Base-by-base conservation (phyloP, 495 filamentous ascomycete species). In the Lophiotrema nucula region DNA sequence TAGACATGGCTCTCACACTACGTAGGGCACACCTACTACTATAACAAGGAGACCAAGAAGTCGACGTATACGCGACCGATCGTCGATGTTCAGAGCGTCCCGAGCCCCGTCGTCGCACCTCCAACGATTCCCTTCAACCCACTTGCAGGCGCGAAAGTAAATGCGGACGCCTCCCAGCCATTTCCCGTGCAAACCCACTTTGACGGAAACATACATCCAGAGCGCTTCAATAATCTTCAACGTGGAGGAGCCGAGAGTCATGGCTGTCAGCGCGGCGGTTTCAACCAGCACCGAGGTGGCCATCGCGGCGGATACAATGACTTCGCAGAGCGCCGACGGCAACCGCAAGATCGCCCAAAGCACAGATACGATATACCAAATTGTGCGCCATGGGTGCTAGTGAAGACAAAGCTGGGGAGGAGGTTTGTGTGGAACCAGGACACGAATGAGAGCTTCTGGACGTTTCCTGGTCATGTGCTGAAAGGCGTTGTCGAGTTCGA, bases 401-500 rank as follows among this genome's bases (percentile, higher is more conserved):
- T 98, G 24, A 88, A 88, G 65, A 98, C 93, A 4, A 96, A 89
- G 65, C 78, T 89, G 62, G 88, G 88, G 18, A 80, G 95, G 47
- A 78, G 90, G 47, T 98, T 98, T 70, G 90, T 90, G 2, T 86
- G 95, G 72, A 96, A 97, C 63, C 74, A 81, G 0, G 79, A 82
- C 44, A 91, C 87, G 43, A 87, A 90, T 24, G 83, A 89, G 60
- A 97, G 92, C 69, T 88, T 91, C 72, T 98, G 93, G 93, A 88
- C 86, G 62, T 87, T 95, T 54, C 92, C 93, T 2, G 79, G 85
- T 45, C 84, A 95, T 64, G 79, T 98, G 8, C 82, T 89, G 78
- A 83, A 85, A 64, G 90, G 80, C 3, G 88, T 97, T 16, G 71
- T 88, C 2, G 87, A 90, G 54, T 80, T 87, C 45, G 90, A 87